Evolutionary conservation across 1,284 basidiomycete species (phyloP).

Genomic region (Boletus sp.): DNA sequence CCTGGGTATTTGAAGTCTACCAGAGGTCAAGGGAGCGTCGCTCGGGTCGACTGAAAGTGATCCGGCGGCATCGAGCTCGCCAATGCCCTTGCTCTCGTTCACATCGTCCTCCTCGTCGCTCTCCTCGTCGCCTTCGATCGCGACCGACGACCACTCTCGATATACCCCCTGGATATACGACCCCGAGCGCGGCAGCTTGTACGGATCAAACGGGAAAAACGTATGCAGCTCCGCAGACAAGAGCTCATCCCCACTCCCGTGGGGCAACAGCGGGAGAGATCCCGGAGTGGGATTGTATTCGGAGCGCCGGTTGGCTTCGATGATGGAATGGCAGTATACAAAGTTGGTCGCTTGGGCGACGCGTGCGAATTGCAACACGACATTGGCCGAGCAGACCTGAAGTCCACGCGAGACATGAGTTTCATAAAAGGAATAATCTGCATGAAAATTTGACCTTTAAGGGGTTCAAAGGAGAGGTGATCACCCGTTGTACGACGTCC

Average conservation of each 20-base stretch:
- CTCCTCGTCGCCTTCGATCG: constrained; percentile 73
- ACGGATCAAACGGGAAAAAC: constrained; percentile 99
- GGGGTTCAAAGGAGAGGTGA: constrained; percentile 88
- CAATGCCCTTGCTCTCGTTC: constrained; percentile 35
- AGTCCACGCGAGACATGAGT: background rate
- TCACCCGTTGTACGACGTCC: constrained; percentile 78
- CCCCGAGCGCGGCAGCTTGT: constrained; percentile 79
- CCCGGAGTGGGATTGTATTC: constrained; percentile 43
- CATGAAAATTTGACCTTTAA: constrained; percentile 62
- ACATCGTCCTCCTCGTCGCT: constrained; percentile 59
- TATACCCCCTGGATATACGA: constrained; percentile 74
- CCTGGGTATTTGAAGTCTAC: constrained; percentile 28
- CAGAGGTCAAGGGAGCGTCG: background rate
- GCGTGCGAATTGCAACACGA: constrained; percentile 94
- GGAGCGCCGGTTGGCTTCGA: constrained; percentile 80
- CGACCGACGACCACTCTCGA: constrained; percentile 76
- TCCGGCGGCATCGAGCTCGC: constrained; percentile 2
- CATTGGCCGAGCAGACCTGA: constrained; percentile 86
- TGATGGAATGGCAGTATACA: constrained; percentile 93
- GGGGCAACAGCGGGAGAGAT: constrained; percentile 40
- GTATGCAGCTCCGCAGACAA: constrained; percentile 81
- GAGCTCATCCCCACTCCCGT: constrained; percentile 36
- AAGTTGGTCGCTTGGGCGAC: constrained; percentile 92
- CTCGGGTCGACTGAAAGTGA: background rate
- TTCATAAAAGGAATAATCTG: background rate